These are phyloP conservation scores for Berberis thunbergii DNA, from an alignment of 164 flowering plant species.

Conservation along the genomic window DNA sequence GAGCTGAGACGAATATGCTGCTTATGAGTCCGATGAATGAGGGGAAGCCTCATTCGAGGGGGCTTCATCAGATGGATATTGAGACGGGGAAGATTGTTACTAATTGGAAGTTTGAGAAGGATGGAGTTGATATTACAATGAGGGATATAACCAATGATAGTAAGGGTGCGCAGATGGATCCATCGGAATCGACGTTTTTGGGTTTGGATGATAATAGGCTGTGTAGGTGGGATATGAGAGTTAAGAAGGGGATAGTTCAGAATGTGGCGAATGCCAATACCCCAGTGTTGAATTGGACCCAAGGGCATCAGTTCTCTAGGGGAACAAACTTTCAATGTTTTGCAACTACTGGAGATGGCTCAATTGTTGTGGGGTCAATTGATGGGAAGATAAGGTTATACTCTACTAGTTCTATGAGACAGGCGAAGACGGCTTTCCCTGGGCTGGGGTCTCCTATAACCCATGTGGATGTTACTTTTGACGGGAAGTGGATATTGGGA, in stretches of 20 bases:
- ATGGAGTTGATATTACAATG: conserved; percentile 76
- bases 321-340: conserved; percentile 89
- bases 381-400: conserved; percentile 97
- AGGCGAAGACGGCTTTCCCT: conserved; percentile 96
- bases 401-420: conserved; percentile 81
- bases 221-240: conserved; percentile 98
- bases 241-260: conserved; percentile 77
- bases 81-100: conserved; percentile 87
- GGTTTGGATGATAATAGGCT: conserved; percentile 90
- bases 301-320: conserved; percentile 91
- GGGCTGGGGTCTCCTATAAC: conserved; percentile 95
- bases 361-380: conserved; percentile 88
- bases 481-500: conserved; percentile 97
- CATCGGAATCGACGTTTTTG: conserved; percentile 83
- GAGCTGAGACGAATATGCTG: conserved; percentile 87
- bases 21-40: conserved; percentile 68
- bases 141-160: conserved; percentile 76
- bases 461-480: conserved; percentile 95
- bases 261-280: conserved; percentile 33
- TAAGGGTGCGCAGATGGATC: conserved; percentile 88
- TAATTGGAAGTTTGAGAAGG: conserved; percentile 84
- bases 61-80: conserved; percentile 83
- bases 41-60: conserved; percentile 51
- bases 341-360: conserved; percentile 96
- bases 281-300: conserved; percentile 87